Conservation (phyloP, 148 eudicot genomes). For the Suaeda aralocaspica region DNA sequence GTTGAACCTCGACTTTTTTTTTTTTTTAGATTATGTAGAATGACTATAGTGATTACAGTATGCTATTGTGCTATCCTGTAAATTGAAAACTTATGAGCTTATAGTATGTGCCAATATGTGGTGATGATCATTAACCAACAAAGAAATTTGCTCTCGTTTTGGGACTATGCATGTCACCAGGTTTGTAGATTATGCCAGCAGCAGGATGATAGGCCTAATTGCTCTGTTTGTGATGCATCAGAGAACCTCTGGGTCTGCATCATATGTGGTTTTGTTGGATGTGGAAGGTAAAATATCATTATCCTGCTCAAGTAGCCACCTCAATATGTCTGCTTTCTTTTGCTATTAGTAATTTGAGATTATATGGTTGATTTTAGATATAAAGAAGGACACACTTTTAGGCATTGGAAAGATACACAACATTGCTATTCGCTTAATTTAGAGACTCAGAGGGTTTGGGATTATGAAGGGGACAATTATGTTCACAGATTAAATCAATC, state of each 20-base stretch:
- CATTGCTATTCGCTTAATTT: conserved; percentile 89
- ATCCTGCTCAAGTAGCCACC: background rate
- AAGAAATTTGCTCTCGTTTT: background rate
- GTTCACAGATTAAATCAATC: conserved; percentile 92
- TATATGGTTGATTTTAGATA: conserved; percentile 44
- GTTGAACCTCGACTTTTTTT: background rate
- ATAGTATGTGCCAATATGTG: background rate
- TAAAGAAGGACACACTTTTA: conserved; percentile 73
- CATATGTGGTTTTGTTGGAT: conserved; percentile 96
- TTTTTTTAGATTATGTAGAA: background rate
- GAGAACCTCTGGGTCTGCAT: conserved; percentile 87
- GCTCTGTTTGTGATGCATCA: conserved; percentile 71
- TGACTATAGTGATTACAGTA: background rate
- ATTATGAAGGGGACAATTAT: conserved; percentile 85
- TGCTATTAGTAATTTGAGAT: conserved; percentile 5
- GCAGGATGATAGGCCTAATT: conserved; percentile 75
- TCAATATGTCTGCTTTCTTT: background rate
- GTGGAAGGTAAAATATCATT: conserved; percentile 70
- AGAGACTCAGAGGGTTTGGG: conserved; percentile 93
- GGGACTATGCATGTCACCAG: conserved; percentile 34
- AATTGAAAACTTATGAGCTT: background rate
- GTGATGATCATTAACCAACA: background rate
- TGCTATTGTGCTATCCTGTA: background rate
- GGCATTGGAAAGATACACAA: conserved; percentile 74
- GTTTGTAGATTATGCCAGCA: conserved; percentile 93